phyloP scores from a whole-genome alignment of 1,284 basidiomycete genomes.

The Apiotrichum domesticum region DNA sequence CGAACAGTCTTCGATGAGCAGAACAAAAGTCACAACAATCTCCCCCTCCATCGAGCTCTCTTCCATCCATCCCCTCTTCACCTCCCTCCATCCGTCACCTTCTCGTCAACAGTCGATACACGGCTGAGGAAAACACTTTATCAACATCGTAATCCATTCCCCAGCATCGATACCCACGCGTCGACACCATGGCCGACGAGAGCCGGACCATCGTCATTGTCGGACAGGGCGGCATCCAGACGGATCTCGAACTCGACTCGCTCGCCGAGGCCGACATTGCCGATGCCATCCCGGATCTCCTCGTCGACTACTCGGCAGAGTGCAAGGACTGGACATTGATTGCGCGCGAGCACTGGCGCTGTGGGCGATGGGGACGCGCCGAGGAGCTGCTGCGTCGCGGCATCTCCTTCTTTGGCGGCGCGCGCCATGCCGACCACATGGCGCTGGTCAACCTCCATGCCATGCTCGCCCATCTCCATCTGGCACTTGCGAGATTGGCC shows the following conservation, averaged over 20 bases:
- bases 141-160: too few species aligned
- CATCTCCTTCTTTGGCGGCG: constrained; percentile 32
- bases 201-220: constrained; percentile 26
- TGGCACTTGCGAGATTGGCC: constrained; percentile 68
- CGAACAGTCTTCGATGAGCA: too few species aligned
- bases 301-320: constrained; percentile 41
- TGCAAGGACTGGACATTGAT: constrained; percentile 46
- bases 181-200: constrained; percentile 18
- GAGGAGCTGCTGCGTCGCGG: constrained; percentile 41
- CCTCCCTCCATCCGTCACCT: too few species aligned
- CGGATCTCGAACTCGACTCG: constrained; percentile 46
- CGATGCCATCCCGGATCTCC: constrained; percentile 40
- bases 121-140: too few species aligned
- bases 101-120: too few species aligned
- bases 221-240: constrained; percentile 40
- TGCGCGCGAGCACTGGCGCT: constrained; percentile 45
- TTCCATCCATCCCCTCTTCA: too few species aligned
- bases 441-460: constrained; percentile 59
- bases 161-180: too few species aligned
- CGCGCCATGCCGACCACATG: constrained; percentile 44
- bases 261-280: constrained; percentile 40
- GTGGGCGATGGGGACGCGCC: constrained; percentile 33
- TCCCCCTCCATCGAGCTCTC: too few species aligned
- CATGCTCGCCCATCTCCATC: constrained; percentile 73
- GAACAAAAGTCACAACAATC: too few species aligned